Evolutionary conservation across 106 monocot genomes (phyloP), one percentile per base, ranked within the genome.

Genomic region (Cymbidium sinense): DNA sequence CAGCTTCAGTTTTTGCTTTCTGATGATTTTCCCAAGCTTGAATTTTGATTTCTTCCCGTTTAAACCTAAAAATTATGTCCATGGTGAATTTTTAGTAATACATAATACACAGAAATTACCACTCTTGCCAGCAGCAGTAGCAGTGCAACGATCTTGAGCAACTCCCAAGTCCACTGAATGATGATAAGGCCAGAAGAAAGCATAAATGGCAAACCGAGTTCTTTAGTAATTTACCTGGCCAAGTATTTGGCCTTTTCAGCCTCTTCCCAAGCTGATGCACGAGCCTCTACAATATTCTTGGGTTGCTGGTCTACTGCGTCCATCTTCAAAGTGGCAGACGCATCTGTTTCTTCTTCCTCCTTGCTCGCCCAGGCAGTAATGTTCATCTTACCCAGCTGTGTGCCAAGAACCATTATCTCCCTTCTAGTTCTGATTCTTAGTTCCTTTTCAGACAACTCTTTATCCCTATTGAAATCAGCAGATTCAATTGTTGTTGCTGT

Each of bases 331-430:
- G 84, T 79, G 67, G n/a, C 41, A 76, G 84, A 81, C 67, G 64
- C 75, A 80, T 84, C 82, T 4, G 55, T 88, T 58, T 79, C 85
- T 37, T 96, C 88, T 34, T 88, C 91, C 72, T 93, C 88, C 74
- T 86, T 94, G 84, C 98, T 89, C 18, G 98, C 98, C 98, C 98
- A 98, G 10, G 94, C 92, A 73, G 98, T 85, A 87, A 98, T 98
- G 70, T 87, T 98, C 30, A 58, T 83, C 80, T 98, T 98, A 28
- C 98, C 98, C 64, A 98, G 72, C 78, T 92, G 86, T 52, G 90
- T 86, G 4, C 98, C 98, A 79, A 98, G 90, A 43, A 78, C 77
- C 90, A 98, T 88, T 84, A 98, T 94, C 78, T 98, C 98, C 82
- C 84, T 92, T 76, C 88, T 98, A 41, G 90, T 92, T 77, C 88